Base-by-base conservation (phyloP, 345 rosid species). In the Erysimum cheiranthoides region DNA sequence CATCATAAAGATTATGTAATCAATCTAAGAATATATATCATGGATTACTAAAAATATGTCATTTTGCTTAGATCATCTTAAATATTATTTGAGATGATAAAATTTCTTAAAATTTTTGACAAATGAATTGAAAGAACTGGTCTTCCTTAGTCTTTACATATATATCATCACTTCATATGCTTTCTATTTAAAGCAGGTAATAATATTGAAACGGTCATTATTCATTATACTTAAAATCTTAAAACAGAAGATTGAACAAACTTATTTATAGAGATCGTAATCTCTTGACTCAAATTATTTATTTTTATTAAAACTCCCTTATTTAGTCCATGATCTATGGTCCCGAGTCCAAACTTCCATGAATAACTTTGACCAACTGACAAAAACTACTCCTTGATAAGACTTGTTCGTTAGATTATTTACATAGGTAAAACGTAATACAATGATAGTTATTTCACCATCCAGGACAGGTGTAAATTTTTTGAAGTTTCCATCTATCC, bases 351-450 rank as follows among this genome's bases (percentile, higher is more conserved):
- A 38, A 27, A 38, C 61, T 50, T 61, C 62, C 70, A 40, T 28
- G 38, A 61, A 39, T 38, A 72, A 28, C 25, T 71, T 72, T 61
- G 61, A 61, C 61, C 50, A 61, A 49, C 11, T 61, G 21, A 36
- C 39, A 7, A 36, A 35, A 16, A 14, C 50, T 16, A 45, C 8
- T 25, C 39, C 6, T 53, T 28, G 17, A 36, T 31, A 54, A 31
- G 12, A n/a, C 40, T n/a, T 31, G 40, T 36, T 49, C 61, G 28
- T 57, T 31, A 36, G 40, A 36, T 49, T 35, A 61, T 72, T 61
- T 67, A 50, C 71, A 32, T 54, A 13, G 36, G 1, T 54, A 14
- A 43, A 6, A 54, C 32, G 16, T 52, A 51, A 49, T 42, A 16
- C 52, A 65, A 17, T 63, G 28, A 43, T 50, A 31, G 10, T 54